Conservation (phyloP, 768 basidiomycete genomes). For the Tephrocybe sp. region DNA sequence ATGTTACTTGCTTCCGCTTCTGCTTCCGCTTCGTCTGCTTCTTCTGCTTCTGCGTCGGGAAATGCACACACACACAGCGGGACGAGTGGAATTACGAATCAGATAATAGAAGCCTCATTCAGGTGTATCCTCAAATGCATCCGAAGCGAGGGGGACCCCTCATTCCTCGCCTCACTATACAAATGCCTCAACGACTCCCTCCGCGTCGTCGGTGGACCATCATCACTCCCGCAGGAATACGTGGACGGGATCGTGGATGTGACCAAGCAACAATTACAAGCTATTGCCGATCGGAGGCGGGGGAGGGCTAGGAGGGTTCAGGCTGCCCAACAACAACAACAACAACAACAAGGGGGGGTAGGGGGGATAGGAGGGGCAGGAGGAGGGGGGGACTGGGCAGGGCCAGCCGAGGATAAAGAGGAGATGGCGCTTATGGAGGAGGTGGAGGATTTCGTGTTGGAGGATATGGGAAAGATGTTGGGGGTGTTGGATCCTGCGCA, state of each 20-base stretch:
- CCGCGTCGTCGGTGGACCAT: slow-evolving; percentile 54
- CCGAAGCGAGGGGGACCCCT: slow-evolving; percentile 65
- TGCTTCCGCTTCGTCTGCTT: too few relatives aligned
- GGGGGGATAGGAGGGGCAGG: slow-evolving; percentile 25
- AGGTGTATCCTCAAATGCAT: slow-evolving; percentile 62
- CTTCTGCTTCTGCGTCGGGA: too few relatives aligned
- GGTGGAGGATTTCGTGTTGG: slow-evolving; percentile 78
- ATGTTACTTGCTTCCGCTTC: slow-evolving; percentile 71
- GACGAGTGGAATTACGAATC: too few relatives aligned
- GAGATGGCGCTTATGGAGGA: slow-evolving; percentile 74
- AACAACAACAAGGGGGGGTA: too few relatives aligned
- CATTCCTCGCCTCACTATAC: slow-evolving; percentile 76
- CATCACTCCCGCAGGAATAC: slow-evolving; percentile 51
- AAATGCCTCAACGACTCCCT: slow-evolving; percentile 62
- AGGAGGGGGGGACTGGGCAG: slow-evolving; percentile 22
- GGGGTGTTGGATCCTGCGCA: slow-evolving; percentile 54
- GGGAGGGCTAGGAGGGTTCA: slow-evolving; percentile 43
- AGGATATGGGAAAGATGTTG: slow-evolving; percentile 74
- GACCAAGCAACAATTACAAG: slow-evolving; percentile 67
- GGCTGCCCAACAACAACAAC: too few relatives aligned
- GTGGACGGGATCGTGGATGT: slow-evolving; percentile 59
- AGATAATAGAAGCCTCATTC: slow-evolving; percentile 71
- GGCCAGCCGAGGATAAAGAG: slow-evolving; percentile 48
- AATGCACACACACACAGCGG: too few relatives aligned
- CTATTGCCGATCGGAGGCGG: slow-evolving; percentile 66